phyloP scores from a whole-genome alignment of 164 flowering plant genomes.

The Stephania cephalantha region DNA sequence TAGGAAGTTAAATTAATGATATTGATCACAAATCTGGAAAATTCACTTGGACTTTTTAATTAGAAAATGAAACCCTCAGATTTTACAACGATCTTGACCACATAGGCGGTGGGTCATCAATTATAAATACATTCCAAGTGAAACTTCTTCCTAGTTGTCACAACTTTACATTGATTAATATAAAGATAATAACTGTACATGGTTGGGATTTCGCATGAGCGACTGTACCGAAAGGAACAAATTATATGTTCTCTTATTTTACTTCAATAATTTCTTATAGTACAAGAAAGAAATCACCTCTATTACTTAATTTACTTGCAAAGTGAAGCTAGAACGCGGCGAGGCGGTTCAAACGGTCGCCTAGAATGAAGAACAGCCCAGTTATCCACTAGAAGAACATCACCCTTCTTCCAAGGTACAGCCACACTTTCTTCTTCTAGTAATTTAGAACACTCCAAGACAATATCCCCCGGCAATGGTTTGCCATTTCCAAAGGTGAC shows the following conservation, averaged over 20 bases:
- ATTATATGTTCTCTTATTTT: background rate
- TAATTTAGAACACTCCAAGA: constrained; percentile 56
- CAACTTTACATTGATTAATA: background rate
- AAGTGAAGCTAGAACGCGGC: constrained; percentile 75
- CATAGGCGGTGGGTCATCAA: too few relatives aligned
- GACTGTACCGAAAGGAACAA: background rate
- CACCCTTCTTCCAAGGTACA: constrained; percentile 85
- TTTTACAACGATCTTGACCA: too few relatives aligned
- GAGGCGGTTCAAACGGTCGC: constrained; percentile 68
- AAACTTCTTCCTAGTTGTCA: background rate
- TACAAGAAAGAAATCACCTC: constrained; percentile 4
- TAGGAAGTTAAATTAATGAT: background rate
- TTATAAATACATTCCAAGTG: background rate
- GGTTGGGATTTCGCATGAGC: background rate
- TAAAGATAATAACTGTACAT: background rate
- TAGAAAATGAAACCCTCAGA: background rate
- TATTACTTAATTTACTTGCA: constrained; percentile 42
- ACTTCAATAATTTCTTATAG: background rate
- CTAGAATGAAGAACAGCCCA: constrained; percentile 84
- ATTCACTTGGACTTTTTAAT: background rate
- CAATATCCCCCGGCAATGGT: constrained; percentile 62
- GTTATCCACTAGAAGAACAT: constrained; percentile 69
- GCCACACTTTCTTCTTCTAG: constrained; percentile 78
- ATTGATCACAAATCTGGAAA: background rate
- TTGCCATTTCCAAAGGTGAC: constrained; percentile 81